Base-by-base conservation (phyloP, 192 early-diverging fungal species). In the Coemansia sp. region DNA sequence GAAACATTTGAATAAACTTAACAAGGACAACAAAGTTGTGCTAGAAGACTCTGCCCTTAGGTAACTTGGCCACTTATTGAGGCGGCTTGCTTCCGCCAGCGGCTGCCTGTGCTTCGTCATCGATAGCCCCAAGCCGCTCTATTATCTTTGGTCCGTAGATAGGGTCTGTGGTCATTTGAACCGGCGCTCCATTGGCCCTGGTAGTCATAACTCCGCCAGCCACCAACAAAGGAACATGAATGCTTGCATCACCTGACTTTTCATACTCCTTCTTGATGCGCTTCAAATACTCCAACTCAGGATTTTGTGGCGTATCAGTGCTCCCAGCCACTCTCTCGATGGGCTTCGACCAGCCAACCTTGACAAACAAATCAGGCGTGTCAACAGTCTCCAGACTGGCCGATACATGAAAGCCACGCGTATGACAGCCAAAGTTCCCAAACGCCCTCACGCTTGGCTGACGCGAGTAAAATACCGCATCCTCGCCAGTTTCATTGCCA, bases 321-420 rank as follows among this genome's bases (percentile, higher is more conserved):
- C 51, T 20, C 8, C 1, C 17, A 46, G 45, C 45, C 45, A 6
- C n/a, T 27, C 27, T 22, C 51, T 55, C 51, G 27, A 10, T 5
- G 19, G 10, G 19, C 51, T 20, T 3, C 39, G 7, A 40, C 51
- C 51, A 55, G 10, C n/a, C 51, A 55, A 27, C 22, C 12, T 55
- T 27, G 19, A 29, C 53, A 56, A 56, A 56, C 53, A 56, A 31
- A 13, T 56, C 24, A 4, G 11, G 53, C 0, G 24, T 31, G 9
- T 56, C 27, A 13, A 56, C 22, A 11, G 12, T 29, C 24, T n/a
- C 53, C 27, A 29, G 27, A 13, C 13, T 31, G 53, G 50, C 19
- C 50, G 50, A 53, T 19, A 24, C 53, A 9, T 1, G 53, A 63
- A 45, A 63, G 13, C 61, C 38, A 4, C 61, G 27, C 38, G 61